phyloP scores from a whole-genome alignment of 2,329 filamentous ascomycete genomes.

The Rhinocladiella mackenziei region DNA sequence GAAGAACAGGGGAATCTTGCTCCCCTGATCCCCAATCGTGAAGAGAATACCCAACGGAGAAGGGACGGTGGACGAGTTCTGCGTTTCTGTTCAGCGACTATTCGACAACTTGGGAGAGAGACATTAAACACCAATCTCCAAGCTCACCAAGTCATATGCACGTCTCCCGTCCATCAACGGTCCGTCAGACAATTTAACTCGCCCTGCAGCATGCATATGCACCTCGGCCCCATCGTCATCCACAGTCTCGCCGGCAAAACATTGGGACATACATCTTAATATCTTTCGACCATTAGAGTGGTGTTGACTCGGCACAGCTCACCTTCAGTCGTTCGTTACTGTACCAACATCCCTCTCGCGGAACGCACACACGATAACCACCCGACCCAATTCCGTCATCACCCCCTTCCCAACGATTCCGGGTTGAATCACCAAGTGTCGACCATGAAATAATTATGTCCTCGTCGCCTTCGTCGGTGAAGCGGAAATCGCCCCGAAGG shows the following conservation, averaged over 20 bases:
- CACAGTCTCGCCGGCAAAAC: not conserved
- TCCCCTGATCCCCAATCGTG: constrained; percentile 17
- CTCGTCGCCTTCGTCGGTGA: constrained; percentile 27
- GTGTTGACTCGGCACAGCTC: constrained; percentile 23
- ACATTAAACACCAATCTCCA: constrained; percentile 16
- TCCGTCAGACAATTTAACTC: constrained; percentile 25
- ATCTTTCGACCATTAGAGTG: constrained; percentile 2
- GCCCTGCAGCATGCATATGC: constrained; percentile 31
- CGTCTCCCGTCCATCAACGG: constrained; percentile 15
- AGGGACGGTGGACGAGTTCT: not conserved
- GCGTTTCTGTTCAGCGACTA: not conserved
- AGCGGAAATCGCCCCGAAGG: constrained; percentile 33
- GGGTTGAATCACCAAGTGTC: not conserved
- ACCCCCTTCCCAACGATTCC: not conserved
- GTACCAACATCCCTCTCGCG: constrained; percentile 1
- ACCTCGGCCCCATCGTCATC: constrained; percentile 16
- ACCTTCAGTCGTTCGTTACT: constrained; percentile 26
- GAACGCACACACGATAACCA: constrained; percentile 1
- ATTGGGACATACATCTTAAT: too few relatives aligned
- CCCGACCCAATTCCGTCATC: constrained; percentile 6
- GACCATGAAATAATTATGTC: constrained; percentile 27
- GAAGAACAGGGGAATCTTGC: too few relatives aligned
- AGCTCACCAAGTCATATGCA: constrained; percentile 14
- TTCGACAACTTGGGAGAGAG: too few relatives aligned
- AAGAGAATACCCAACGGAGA: constrained; percentile 1